These are phyloP conservation scores for Coemansia biformis DNA, from an alignment of 192 early-diverging fungal genomes.

Conservation along the genomic window DNA sequence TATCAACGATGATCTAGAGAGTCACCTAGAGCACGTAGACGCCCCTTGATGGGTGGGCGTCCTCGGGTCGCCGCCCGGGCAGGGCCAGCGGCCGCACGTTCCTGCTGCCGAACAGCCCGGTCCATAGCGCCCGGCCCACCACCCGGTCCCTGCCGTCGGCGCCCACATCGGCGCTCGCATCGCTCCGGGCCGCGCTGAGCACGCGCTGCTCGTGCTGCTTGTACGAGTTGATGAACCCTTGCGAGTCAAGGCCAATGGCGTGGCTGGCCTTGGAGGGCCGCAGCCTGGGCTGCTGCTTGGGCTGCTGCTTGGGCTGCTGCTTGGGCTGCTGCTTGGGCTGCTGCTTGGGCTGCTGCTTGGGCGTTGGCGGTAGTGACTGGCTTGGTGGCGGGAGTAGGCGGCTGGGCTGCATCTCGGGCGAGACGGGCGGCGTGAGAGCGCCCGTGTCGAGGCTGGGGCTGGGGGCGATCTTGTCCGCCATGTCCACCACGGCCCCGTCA, in stretches of 20 bases:
- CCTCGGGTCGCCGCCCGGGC: too few species aligned
- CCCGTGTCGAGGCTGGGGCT: slow-evolving; percentile 10
- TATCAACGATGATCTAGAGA: too few species aligned
- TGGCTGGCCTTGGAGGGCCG: not conserved
- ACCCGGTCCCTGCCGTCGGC: slow-evolving; percentile 13
- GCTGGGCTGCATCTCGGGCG: slow-evolving; percentile 16
- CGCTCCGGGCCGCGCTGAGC: slow-evolving; percentile 2
- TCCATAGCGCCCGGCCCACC: slow-evolving; percentile 20
- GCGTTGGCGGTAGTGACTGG: slow-evolving; percentile 1
- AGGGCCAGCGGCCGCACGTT: slow-evolving; percentile 20
- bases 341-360: too few species aligned
- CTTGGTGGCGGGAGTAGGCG: slow-evolving; percentile 11
- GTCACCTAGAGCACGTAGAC: too few species aligned
- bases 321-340: too few species aligned
- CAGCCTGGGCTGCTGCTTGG: too few species aligned
- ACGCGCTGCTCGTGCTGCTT: slow-evolving; percentile 11
- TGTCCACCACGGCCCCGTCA: not conserved
- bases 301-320: too few species aligned
- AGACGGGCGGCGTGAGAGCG: slow-evolving; percentile 32
- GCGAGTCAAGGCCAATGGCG: slow-evolving; percentile 23
- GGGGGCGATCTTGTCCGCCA: not conserved
- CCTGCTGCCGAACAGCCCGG: slow-evolving; percentile 36
- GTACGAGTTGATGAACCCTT: slow-evolving; percentile 35
- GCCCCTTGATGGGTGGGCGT: too few species aligned
- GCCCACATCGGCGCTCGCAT: slow-evolving; percentile 1